Evolutionary conservation across 352 stramenopile species (phyloP).

Genomic region (Phytophthora chlamydospora): DNA sequence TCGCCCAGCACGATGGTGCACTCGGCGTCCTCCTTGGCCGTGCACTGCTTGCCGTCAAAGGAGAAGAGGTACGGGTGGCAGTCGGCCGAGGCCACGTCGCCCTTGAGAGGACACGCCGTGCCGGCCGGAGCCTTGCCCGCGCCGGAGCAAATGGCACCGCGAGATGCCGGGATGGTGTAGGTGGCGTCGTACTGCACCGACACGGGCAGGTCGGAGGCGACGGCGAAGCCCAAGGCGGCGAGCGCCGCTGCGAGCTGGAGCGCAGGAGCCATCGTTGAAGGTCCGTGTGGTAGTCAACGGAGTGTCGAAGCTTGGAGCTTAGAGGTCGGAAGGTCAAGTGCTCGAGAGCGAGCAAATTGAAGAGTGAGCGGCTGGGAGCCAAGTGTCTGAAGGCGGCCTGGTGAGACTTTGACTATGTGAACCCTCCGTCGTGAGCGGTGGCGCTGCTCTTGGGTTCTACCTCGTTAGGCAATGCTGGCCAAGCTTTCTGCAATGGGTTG

Average conservation of each 20-base stretch:
- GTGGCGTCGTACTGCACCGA: constrained; percentile 67
- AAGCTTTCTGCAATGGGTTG: constrained; percentile 1
- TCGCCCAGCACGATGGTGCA: constrained; percentile 43
- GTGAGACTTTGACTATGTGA: not conserved
- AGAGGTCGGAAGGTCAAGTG: constrained; percentile 14
- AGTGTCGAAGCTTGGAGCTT: constrained; percentile 6
- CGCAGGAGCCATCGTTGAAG: too few species aligned
- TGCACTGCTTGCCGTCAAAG: constrained; percentile 46
- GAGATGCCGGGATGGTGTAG: constrained; percentile 47
- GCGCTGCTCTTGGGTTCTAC: too few species aligned
- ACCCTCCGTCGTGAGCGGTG: too few species aligned
- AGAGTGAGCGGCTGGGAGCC: constrained; percentile 8
- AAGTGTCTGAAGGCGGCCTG: not conserved
- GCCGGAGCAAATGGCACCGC: constrained; percentile 52
- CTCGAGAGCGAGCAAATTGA: constrained; percentile 29
- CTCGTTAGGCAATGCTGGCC: not conserved
- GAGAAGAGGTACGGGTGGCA: constrained; percentile 54
- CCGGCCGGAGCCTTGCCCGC: constrained; percentile 38
- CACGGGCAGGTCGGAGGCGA: constrained; percentile 28
- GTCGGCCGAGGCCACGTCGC: constrained; percentile 38
- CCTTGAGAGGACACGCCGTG: constrained; percentile 54
- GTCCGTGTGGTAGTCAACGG: constrained; percentile 1
- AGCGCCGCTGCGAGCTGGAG: constrained; percentile 13
- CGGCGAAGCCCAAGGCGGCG: constrained; percentile 5
- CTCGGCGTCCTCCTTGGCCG: constrained; percentile 42